Conservation (phyloP, 2,329 filamentous ascomycete species). For the Paramyrothecium roridum region DNA sequence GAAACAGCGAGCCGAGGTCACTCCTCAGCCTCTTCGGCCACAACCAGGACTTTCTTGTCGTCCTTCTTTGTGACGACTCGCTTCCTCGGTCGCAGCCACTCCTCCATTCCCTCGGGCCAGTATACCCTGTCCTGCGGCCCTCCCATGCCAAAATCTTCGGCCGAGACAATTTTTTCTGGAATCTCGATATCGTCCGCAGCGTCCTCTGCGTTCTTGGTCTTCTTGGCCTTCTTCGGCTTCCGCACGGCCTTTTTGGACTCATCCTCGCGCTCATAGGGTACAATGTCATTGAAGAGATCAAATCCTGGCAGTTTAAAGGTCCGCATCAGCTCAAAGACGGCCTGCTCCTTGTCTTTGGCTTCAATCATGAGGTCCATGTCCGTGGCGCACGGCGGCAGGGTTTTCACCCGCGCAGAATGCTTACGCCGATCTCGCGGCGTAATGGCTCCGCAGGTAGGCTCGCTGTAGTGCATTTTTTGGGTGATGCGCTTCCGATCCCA, state of each 20-base stretch:
- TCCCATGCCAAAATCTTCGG: slow-evolving; percentile 81
- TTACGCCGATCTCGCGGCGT: slow-evolving; percentile 78
- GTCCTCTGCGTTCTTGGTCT: slow-evolving; percentile 30
- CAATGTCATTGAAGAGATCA: slow-evolving; percentile 70
- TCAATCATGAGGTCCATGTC: slow-evolving; percentile 99
- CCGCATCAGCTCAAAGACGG: slow-evolving; percentile 90
- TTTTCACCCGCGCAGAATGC: slow-evolving; percentile 76
- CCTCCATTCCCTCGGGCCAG: slow-evolving; percentile 86
- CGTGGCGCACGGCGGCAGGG: slow-evolving; percentile 74
- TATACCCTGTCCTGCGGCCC: slow-evolving; percentile 79
- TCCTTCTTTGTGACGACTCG: slow-evolving; percentile 54
- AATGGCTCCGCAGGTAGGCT: slow-evolving; percentile 61
- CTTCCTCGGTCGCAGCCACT: slow-evolving; percentile 83
- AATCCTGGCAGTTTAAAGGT: slow-evolving; percentile 81
- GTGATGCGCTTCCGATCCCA: slow-evolving; percentile 83
- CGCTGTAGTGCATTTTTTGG: slow-evolving; percentile 97
- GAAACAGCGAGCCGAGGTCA: slow-evolving; percentile 9
- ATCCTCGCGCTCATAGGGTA: slow-evolving; percentile 73
- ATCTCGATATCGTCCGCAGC: slow-evolving; percentile 37
- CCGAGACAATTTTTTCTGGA: slow-evolving; percentile 46
- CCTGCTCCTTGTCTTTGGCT: slow-evolving; percentile 96
- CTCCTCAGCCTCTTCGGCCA: slow-evolving; percentile 29
- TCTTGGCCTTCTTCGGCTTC: slow-evolving; percentile 36
- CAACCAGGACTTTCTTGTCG: slow-evolving; percentile 26
- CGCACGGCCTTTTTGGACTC: slow-evolving; percentile 55